Conservation (phyloP, 1,284 basidiomycete genomes). For the Pseudozyma flocculosa region DNA sequence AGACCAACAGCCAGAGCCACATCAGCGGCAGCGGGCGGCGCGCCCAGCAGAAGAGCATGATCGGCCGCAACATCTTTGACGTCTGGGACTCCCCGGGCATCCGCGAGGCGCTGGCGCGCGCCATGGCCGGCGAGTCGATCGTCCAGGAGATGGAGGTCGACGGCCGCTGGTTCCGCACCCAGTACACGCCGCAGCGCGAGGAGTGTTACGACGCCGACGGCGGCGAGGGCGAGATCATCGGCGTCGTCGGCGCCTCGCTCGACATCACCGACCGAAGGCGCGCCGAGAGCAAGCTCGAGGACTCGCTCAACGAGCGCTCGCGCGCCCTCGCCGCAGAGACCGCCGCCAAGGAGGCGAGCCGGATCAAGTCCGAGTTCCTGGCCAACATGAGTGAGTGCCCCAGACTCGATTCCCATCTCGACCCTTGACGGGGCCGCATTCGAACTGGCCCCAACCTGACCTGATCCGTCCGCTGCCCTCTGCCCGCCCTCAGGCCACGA, state of each 20-base stretch:
- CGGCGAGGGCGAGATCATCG: slow-evolving; percentile 42
- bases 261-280: slow-evolving; percentile 57
- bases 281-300: slow-evolving; percentile 51
- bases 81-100: slow-evolving; percentile 47
- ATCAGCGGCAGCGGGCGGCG: slow-evolving; percentile 29
- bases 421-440: too few relatives aligned
- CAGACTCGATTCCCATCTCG: too few relatives aligned
- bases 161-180: slow-evolving; percentile 51
- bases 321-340: slow-evolving; percentile 56
- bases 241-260: slow-evolving; percentile 58
- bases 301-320: slow-evolving; percentile 54
- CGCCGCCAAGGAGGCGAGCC: slow-evolving; percentile 62
- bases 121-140: slow-evolving; percentile 43
- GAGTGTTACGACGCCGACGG: slow-evolving; percentile 31
- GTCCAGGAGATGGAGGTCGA: slow-evolving; percentile 54
- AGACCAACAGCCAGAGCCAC: slow-evolving; percentile 39
- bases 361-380: slow-evolving; percentile 61
- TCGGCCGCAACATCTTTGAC: slow-evolving; percentile 45
- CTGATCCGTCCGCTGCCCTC: too few relatives aligned
- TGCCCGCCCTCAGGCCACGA: slow-evolving; percentile 57
- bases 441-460: too few relatives aligned
- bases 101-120: slow-evolving; percentile 38
- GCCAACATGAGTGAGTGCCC: slow-evolving; percentile 55
- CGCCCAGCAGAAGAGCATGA: slow-evolving; percentile 30
- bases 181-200: slow-evolving; percentile 46